Evolutionary conservation across 2,329 filamentous ascomycete genomes (phyloP), one percentile per base, ranked within the genome.

Genomic region (Exophiala bonariae): DNA sequence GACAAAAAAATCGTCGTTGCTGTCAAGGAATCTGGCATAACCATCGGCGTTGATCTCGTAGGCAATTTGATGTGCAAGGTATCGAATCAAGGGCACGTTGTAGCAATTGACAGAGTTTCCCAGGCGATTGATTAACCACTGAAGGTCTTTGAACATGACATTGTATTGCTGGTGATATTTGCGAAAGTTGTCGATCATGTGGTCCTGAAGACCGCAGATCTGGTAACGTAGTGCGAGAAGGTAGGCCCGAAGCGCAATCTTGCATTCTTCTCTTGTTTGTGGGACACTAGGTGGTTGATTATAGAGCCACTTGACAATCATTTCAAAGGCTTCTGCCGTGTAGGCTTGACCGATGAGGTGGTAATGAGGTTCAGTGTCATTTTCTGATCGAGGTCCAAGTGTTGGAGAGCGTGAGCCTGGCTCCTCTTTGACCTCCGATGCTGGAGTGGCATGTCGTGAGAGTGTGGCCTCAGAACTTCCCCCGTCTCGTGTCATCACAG

Each of bases 261-360:
- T 51, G 39, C 46, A 43, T 4, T 42, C 36, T 7, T n/a, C 8
- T 16, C 43, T 26, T n/a, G 14, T 31, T 0, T 13, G 3, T 3
- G 50, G 52, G 8, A 23, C 19, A 3, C 6, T 6, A 1, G 52
- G 54, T 7, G 31, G n/a, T 10, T 36, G 33, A 18, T 56, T 54
- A 45, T 60, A 55, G 3, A 60, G 36, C 17, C 36, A 54, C 11
- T 50, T 47, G 14, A 56, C 52, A n/a, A 60, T 37, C 10, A 59
- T 33, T 14, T 47, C 42, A 19, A 56, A 60, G 3, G 54, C 52
- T 11, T 40, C 41, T 5, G 36, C 31, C 5, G 46, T 41, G 40
- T 50, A 51, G 20, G 48, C 41, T 10, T 41, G 36, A 3, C 45
- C 47, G 10, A 48, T 42, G 2, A 57, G 45, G 4, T 36, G 28